Evolutionary conservation across 2,329 filamentous ascomycete genomes (phyloP).

Genomic region (Metarhizium album): DNA sequence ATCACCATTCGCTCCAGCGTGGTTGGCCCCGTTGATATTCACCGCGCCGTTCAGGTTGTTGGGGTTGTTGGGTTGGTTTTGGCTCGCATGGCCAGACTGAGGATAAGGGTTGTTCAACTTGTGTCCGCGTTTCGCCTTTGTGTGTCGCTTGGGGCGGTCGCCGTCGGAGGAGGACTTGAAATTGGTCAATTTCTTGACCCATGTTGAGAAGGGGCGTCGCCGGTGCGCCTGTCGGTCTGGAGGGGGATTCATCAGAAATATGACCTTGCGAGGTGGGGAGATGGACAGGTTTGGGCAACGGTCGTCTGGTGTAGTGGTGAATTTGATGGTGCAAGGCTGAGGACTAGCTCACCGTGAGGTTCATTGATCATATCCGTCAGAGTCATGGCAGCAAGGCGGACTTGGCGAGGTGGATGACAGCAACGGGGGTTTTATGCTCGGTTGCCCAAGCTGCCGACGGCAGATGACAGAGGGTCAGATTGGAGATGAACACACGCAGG

Average conservation of each 20-base stretch:
- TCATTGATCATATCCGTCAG: conserved; percentile 6
- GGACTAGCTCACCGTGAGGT: conserved; percentile 3
- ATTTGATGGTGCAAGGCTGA: not conserved
- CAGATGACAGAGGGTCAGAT: not conserved
- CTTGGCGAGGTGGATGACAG: not conserved
- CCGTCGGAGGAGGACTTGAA: conserved; percentile 66
- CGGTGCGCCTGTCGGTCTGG: conserved; percentile 58
- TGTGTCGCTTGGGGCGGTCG: conserved; percentile 30
- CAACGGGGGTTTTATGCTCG: not conserved
- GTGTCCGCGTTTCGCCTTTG: conserved; percentile 42
- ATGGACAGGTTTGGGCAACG: not conserved
- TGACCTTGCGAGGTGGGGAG: not conserved
- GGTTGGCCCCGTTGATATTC: conserved; percentile 6
- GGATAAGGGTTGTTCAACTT: conserved; percentile 89
- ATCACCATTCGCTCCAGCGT: conserved; percentile 20
- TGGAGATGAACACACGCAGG: not conserved
- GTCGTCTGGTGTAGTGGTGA: not conserved
- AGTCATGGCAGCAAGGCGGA: conserved; percentile 2
- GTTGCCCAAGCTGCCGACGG: not conserved
- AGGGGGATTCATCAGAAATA: conserved; percentile 21
- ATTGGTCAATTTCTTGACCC: conserved; percentile 88
- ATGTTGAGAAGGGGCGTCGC: conserved; percentile 78
- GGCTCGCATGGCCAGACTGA: conserved; percentile 54
- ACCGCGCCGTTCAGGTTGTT: conserved; percentile 11
- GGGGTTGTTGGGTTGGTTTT: conserved; percentile 12